Percentiles rank a stretch among this genome's conserved stretches.
Evolutionary conservation across 768 basidiomycete species (phyloP).

Genomic region (Collybia sordida): DNA sequence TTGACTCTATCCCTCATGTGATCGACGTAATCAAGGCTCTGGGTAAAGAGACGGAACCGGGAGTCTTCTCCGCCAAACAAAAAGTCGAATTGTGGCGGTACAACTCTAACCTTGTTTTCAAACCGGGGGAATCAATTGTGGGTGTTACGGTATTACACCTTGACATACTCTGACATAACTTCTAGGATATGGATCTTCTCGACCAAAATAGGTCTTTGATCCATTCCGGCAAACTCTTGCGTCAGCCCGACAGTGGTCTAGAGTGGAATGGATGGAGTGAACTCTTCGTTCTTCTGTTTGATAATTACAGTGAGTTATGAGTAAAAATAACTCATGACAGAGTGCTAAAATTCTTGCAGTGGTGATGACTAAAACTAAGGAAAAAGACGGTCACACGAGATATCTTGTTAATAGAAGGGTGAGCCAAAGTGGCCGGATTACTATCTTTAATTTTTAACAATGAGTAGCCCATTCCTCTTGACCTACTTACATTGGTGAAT

Average conservation of each 20-base stretch:
- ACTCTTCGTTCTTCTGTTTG: constrained; percentile 87
- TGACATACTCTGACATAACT: neutral
- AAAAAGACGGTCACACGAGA: constrained; percentile 71
- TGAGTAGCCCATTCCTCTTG: constrained; percentile 85
- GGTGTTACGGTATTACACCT: constrained; percentile 13
- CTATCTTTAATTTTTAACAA: neutral
- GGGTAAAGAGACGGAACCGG: constrained; percentile 86
- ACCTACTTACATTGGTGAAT: constrained; percentile 81
- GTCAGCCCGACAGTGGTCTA: constrained; percentile 87
- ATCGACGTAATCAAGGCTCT: constrained; percentile 85
- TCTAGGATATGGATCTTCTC: constrained; percentile 83
- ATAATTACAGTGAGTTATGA: constrained; percentile 81
- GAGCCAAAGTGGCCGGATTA: constrained; percentile 20
- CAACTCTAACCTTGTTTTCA: constrained; percentile 77
- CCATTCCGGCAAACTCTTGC: constrained; percentile 77
- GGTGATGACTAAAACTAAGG: constrained; percentile 85
- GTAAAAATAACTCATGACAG: neutral
- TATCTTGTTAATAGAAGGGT: constrained; percentile 83
- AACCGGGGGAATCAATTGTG: constrained; percentile 70
- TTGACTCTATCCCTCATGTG: constrained; percentile 78
- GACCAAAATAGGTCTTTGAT: constrained; percentile 83
- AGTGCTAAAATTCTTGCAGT: constrained; percentile 45
- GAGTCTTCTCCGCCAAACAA: constrained; percentile 79
- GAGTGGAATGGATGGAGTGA: constrained; percentile 92
- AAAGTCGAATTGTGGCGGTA: constrained; percentile 91